Evolutionary conservation across 2,329 filamentous ascomycete genomes (phyloP), one percentile per base, ranked within the genome.

Genomic region (Colletotrichum falcatum): DNA sequence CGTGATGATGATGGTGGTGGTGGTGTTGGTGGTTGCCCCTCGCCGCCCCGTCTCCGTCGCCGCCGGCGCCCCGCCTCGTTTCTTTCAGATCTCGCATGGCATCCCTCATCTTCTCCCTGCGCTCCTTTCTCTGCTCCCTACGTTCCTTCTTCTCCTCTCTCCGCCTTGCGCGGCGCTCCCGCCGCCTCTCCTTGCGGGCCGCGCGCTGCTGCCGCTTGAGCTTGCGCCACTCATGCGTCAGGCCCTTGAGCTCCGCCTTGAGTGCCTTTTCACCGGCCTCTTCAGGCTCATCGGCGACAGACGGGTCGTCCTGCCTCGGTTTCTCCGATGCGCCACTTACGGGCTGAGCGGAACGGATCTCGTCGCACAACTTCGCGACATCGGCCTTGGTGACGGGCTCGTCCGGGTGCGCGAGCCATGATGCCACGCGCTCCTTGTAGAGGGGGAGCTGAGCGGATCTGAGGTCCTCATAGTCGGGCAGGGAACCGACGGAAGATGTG

Each of bases 391-490:
- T 87, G 72, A 87, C 82, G 7, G 82, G 80, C 61, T 86, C 80
- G 0, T 87, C 83, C 0, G 87, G 86, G 46, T 83, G 80, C 11
- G 82, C 77, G 1, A 87, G 81, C 86, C 87, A 90, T 9, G 80
- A 76, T 28, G 80, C 73, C 20, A 90, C 79, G 4, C 81, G 81
- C 16, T 80, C 75, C 55, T 81, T 81, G 18, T 84, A 83, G 1
- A 84, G 70, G 1, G 85, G 83, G 1, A 89, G 79, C 75, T 89
- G 87, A 23, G 79, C 74, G 62, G 84, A 83, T 16, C 76, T 77
- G 2, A 90, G 79, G 51, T 86, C 82, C 66, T 88, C 85, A 74
- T 85, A 85, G 63, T 86, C 83, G 0, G 87, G 86, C 1, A 90
- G 84, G 2, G 86, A 88, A 44, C 84, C 87, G 64, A 89, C 78